Base-by-base conservation (phyloP, 495 filamentous ascomycete species). In the Beverwykella pulmonaria region DNA sequence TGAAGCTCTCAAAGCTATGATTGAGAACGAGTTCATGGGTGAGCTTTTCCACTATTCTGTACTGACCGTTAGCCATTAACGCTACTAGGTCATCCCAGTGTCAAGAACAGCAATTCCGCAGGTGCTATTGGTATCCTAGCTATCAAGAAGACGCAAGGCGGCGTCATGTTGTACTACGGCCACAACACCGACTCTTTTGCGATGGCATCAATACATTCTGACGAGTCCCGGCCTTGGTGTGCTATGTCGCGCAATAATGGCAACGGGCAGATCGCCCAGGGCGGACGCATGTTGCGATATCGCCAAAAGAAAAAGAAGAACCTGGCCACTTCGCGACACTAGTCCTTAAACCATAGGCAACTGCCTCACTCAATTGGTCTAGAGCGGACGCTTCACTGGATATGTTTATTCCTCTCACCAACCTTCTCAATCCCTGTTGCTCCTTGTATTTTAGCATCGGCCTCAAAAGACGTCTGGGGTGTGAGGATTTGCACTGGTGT, bases 101-200 rank as follows among this genome's bases (percentile, higher is more conserved):
- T 96, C 22, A 79, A 76, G 55, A 75, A 84, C 65, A 93, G 89
- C 69, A 81, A 86, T 55, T 89, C 89, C 5, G 77, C 82, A 14
- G 92, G 88, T 5, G 91, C 91, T 19, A 90, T 97, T 70, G 92
- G 92, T 19, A 83, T 95, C 53, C 83, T 97, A 80, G 83, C 85
- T 7, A 88, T 93, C 54, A 96, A 96, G 78, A 92, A 90, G 76
- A 87, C 85, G 1, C 75, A 78, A 2, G 79, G 83, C 26, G 91
- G 90, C 1, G 82, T 89, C 30, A 90, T 84, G 65, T 79, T 97
- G 19, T 92, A 91, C 75, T 97, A 93, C 74, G 92, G 87, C 1
- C 92, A 97, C 76, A 97, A 95, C 73, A 96, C 92, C 2, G 92
- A 96, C 69, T 94, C 91, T 0, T 96, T 97, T 72, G 92, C 91